Percentiles rank a stretch among this genome's conserved stretches.
These are phyloP conservation scores for Chenopodium berlandieri DNA, from an alignment of 148 eudicot genomes.

Conservation along the genomic window DNA sequence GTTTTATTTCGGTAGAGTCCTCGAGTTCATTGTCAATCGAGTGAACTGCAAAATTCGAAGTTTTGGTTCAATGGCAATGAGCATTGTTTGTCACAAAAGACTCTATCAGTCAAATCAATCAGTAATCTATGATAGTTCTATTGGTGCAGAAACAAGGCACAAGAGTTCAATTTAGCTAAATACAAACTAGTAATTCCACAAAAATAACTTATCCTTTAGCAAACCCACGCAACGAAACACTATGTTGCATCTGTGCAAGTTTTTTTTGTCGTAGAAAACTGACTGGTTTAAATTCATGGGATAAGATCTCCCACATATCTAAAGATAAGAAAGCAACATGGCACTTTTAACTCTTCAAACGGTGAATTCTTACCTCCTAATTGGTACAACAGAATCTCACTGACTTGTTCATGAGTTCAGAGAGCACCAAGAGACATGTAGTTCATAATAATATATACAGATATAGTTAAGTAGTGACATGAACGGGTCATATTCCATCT, in stretches of 20 bases:
- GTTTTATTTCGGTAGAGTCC: constrained; percentile 47
- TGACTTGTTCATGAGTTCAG: not conserved
- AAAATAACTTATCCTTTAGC: not conserved
- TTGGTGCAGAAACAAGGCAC: not conserved
- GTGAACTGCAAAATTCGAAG: constrained; percentile 54
- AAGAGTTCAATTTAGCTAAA: not conserved
- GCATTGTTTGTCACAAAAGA: not conserved
- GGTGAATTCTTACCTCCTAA: not conserved
- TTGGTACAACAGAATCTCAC: not conserved
- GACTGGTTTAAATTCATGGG: not conserved
- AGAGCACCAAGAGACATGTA: too few species aligned
- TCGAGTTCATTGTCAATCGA: constrained; percentile 69
- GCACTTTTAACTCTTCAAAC: not conserved
- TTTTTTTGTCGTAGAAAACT: not conserved
- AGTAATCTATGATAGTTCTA: not conserved
- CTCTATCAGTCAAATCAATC: not conserved
- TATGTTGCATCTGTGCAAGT: not conserved
- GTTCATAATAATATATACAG: not conserved
- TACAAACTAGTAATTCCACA: too few species aligned
- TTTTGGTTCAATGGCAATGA: not conserved
- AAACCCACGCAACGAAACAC: not conserved
- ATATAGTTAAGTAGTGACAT: not conserved
- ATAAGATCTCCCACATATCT: not conserved
- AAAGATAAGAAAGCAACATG: not conserved
- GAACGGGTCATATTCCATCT: not conserved